Base-by-base conservation (phyloP, 1,284 basidiomycete species). In the Microbotryum saponariae region DNA sequence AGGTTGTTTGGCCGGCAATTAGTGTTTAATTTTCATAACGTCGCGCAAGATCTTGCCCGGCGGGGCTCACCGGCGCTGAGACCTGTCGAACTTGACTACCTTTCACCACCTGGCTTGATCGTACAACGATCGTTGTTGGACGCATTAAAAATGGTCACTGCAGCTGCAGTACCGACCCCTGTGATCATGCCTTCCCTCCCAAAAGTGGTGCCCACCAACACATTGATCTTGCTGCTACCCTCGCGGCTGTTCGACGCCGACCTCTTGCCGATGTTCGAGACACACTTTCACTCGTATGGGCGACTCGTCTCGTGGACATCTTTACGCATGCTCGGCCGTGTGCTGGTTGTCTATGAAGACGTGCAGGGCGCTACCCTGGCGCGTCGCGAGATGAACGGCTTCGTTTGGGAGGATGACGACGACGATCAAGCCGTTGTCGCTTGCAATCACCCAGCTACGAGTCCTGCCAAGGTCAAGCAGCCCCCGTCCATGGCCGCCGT, bases 261-360 rank as follows among this genome's bases (percentile, higher is more conserved):
- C 6, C 60, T 69, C 3, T 55, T 64, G 20, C 62, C 65, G 8
- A 53, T 64, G 18, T 66, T 69, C 44, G 55, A 64, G 42, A 54
- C 61, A 5, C 69, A 71, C 56, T 72, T 72, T 50, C 60, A 51
- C 8, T 33, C 51, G 14, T 91, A 85, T 72, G 92, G 91, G 20
- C 76, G 80, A 33, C 82, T 96, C 21, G 85, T 87, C 71, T 82
- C 86, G 70, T 96, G 91, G 90, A 89, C 88, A 1, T 89, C 90
- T 8, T 76, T 96, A 12, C 82, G 81, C n/a, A 83, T 82, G 3
- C 88, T 94, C 71, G 83, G 84, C 0, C 80, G 91, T 23, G 85
- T 91, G 42, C 82, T 96, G 51, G 76, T 91, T 33, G 89, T 93
- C 0, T 96, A 86, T 73, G 79, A 81, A 29, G 73, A 76, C 7